Evolutionary conservation across 164 flowering plant genomes (phyloP).

Genomic region (Stephania yunnanensis): DNA sequence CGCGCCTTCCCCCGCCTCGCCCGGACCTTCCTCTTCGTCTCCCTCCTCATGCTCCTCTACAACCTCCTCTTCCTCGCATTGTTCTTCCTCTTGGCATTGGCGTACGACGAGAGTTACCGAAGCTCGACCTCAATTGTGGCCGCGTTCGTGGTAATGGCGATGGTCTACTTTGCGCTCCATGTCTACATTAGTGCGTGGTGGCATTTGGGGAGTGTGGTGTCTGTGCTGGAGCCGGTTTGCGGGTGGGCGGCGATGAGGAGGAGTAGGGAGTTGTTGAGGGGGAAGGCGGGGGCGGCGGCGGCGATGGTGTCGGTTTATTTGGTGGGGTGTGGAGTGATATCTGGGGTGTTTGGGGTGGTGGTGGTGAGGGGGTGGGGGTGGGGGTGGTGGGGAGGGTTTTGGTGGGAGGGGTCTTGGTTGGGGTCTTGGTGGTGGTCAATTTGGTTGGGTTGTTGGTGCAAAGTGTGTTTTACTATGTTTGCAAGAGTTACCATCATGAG

Average conservation of each 20-base stretch:
- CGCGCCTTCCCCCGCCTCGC: constrained; percentile 60
- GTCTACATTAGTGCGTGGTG: constrained; percentile 81
- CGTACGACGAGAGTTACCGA: too few species aligned
- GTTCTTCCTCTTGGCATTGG: constrained; percentile 36
- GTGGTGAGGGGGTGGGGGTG: constrained; percentile 60
- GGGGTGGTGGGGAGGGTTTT: constrained; percentile 51
- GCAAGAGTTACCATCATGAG: constrained; percentile 87
- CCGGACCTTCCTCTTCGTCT: constrained; percentile 57
- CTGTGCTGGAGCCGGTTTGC: constrained; percentile 77
- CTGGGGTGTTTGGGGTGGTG: constrained; percentile 41
- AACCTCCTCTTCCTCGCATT: constrained; percentile 34
- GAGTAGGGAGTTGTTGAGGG: constrained; percentile 78
- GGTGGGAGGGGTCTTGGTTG: constrained; percentile 77
- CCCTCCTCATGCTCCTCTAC: constrained; percentile 51
- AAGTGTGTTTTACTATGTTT: constrained; percentile 94
- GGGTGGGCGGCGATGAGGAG: constrained; percentile 83
- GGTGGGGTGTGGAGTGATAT: constrained; percentile 41
- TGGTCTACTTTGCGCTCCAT: constrained; percentile 55
- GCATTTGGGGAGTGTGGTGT: constrained; percentile 89
- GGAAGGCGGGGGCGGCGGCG: constrained; percentile 43
- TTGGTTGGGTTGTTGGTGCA: constrained; percentile 82
- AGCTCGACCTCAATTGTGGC: too few species aligned
- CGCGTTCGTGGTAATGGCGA: too few species aligned
- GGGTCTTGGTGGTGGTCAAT: constrained; percentile 79
- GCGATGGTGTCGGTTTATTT: constrained; percentile 57